Evolutionary conservation across 495 filamentous ascomycete genomes (phyloP).

Genomic region (Neurospora sp.): DNA sequence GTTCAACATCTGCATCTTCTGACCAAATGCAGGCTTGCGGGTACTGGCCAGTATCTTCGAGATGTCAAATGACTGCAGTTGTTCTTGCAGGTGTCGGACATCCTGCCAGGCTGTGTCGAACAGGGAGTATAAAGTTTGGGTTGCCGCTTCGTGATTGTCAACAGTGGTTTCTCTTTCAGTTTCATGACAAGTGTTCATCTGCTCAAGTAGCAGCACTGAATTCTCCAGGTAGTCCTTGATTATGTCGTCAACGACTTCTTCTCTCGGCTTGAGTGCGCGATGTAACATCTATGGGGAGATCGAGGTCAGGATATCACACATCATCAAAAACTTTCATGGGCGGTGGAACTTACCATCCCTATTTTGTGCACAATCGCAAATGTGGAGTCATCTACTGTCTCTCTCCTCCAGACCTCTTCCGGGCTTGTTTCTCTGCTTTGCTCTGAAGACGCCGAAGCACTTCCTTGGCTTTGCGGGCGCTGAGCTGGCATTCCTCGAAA

Average conservation of each 20-base stretch:
- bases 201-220: conserved; percentile 6
- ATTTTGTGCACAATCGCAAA: conserved; percentile 8
- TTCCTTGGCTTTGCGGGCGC: neutral
- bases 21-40: neutral
- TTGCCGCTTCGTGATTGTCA: neutral
- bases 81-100: neutral
- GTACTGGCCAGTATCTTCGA: neutral
- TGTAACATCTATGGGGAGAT: conserved; percentile 1
- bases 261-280: conserved; percentile 14
- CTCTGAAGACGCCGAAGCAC: neutral
- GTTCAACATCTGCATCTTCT: neutral
- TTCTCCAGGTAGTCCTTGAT: conserved; percentile 11
- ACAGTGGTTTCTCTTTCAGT: neutral
- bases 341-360: conserved; percentile 1
- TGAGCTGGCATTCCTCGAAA: neutral
- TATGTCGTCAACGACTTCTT: conserved; percentile 11
- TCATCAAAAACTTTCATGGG: neutral
- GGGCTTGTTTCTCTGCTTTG: neutral
- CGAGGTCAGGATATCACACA: neutral
- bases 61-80: neutral
- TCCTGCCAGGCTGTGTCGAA: neutral
- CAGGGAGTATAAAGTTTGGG: neutral
- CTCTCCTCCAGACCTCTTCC: conserved; percentile 7
- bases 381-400: conserved; percentile 3
- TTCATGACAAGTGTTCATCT: conserved; percentile 7